These are phyloP conservation scores for Xylaria sp. DNA, from an alignment of 2,329 filamentous ascomycete species.

Conservation along the genomic window DNA sequence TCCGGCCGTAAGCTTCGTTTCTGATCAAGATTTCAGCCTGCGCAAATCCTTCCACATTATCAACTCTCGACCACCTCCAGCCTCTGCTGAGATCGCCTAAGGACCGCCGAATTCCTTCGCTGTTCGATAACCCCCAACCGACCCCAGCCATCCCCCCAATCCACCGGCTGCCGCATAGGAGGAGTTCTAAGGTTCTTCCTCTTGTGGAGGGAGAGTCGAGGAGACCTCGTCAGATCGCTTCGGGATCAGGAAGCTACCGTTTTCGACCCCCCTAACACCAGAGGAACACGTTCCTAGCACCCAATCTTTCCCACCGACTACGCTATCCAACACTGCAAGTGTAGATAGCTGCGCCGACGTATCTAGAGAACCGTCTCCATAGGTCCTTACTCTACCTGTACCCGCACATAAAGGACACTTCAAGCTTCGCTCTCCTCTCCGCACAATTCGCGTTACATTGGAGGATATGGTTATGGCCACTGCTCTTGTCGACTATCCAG, in stretches of 20 bases:
- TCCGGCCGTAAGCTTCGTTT: constrained; percentile 64
- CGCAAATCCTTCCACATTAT: constrained; percentile 69
- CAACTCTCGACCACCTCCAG: constrained; percentile 67
- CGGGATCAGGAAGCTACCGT: constrained; percentile 89
- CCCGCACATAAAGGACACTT: constrained; percentile 25
- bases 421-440: constrained; percentile 27
- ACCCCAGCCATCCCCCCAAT: constrained; percentile 62
- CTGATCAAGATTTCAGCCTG: constrained; percentile 73
- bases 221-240: constrained; percentile 92
- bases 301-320: constrained; percentile 26
- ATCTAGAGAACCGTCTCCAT: constrained; percentile 28
- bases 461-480: constrained; percentile 72
- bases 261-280: constrained; percentile 93
- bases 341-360: constrained; percentile 8
- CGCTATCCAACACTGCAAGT: constrained; percentile 26
- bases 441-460: constrained; percentile 32
- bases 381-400: constrained; percentile 27
- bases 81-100: constrained; percentile 56
- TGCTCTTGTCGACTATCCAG: constrained; percentile 60
- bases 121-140: constrained; percentile 57
- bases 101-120: constrained; percentile 52
- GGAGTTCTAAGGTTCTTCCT: constrained; percentile 98
- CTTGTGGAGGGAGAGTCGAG: constrained; percentile 99
- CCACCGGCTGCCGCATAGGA: constrained; percentile 99
- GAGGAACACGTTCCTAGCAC: constrained; percentile 35